A percentile compares a stretch with the other conserved stretches of the same genome.
phyloP scores from a whole-genome alignment of 441 rosid genomes.

The Populus hybrid region DNA sequence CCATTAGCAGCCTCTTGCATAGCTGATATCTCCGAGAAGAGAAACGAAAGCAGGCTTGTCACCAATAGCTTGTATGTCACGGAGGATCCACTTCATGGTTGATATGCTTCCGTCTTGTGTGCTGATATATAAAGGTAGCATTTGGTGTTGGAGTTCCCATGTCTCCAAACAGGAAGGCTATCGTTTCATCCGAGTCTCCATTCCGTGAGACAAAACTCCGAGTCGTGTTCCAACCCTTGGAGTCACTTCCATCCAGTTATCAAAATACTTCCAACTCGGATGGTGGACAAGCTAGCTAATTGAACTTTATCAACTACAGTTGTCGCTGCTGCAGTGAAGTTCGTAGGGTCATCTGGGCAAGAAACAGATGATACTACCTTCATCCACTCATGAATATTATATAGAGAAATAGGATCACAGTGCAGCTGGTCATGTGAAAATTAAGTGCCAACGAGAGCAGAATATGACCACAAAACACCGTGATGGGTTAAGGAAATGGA shows the following conservation, averaged over 20 bases:
- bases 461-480: slow-evolving; percentile 1
- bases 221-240: slow-evolving; percentile 67
- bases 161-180: slow-evolving; percentile 21
- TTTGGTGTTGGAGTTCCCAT: slow-evolving; percentile 86
- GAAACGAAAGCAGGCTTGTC: slow-evolving; percentile 66
- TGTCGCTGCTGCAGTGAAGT: not conserved
- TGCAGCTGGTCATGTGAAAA: not conserved
- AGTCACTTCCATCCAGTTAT: slow-evolving; percentile 70
- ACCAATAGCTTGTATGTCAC: slow-evolving; percentile 66
- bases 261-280: slow-evolving; percentile 2
- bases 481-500: slow-evolving; percentile 59
- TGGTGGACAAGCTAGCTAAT: not conserved
- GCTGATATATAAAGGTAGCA: slow-evolving; percentile 45
- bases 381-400: not conserved
- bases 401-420: not conserved
- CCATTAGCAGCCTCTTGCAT: slow-evolving; percentile 86
- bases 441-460: not conserved
- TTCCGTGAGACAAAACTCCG: slow-evolving; percentile 62
- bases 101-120: slow-evolving; percentile 75
- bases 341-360: not conserved
- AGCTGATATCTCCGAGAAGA: slow-evolving; percentile 88
- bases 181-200: slow-evolving; percentile 61
- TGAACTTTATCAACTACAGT: not conserved
- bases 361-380: not conserved
- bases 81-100: slow-evolving; percentile 79